Percentiles rank a stretch among this genome's conserved stretches.
Evolutionary conservation across 441 rosid genomes (phyloP).

Genomic region (Biscutella laevigata): DNA sequence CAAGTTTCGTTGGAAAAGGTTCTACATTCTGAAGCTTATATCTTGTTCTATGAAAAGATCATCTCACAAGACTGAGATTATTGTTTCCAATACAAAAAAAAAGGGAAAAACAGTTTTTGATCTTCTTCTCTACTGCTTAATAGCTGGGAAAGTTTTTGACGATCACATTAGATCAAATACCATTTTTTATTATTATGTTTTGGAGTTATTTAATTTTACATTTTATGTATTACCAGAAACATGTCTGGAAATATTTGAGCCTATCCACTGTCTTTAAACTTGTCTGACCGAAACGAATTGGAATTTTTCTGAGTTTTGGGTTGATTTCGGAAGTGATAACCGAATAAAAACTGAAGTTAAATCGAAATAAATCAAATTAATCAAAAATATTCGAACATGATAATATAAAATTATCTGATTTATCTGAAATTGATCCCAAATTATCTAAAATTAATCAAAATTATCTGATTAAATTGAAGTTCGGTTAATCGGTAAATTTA

Average conservation of each 20-base stretch:
- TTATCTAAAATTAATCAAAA: no score
- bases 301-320: no score
- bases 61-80: conserved; percentile 16
- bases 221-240: conserved; percentile 9
- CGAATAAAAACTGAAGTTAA: no score
- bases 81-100: conserved; percentile 18
- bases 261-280: no score
- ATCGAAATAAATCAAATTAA: no score
- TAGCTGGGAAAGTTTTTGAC: conserved; percentile 21
- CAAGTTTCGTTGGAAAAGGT: conserved; percentile 71
- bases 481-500: no score
- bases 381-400: no score
- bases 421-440: no score
- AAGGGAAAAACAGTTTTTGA: conserved; percentile 17
- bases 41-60: conserved; percentile 67
- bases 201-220: background rate
- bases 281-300: no score
- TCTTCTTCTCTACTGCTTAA: conserved; percentile 18
- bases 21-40: conserved; percentile 73
- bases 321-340: no score
- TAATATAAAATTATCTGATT: no score
- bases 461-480: no score
- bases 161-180: conserved; percentile 25
- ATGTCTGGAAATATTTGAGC: conserved; percentile 3
- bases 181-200: conserved; percentile 8